Base-by-base conservation (phyloP, 495 filamentous ascomycete species). In the Antarctomyces pellizariae region DNA sequence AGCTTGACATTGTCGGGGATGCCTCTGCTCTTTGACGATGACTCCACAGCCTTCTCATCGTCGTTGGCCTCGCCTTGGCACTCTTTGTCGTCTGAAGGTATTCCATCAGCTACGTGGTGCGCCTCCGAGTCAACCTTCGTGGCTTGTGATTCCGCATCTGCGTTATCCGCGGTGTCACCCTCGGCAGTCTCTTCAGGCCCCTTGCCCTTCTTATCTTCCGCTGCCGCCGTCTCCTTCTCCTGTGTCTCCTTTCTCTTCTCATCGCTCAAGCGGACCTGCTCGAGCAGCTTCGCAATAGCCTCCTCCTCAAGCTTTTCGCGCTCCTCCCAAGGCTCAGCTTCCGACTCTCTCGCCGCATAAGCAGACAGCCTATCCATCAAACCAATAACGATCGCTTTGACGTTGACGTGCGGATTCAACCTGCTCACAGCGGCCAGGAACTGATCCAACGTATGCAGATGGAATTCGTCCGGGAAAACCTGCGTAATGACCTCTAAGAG, bases 391-490 rank as follows among this genome's bases (percentile, higher is more conserved):
- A 97, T 97, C 23, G 78, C 83, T 53, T 95, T 97, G 44, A 95
- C 62, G 38, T 97, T 90, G 34, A 97, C 86, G 47, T 91, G 74
- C 2, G 80, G 86, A 37, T 95, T 90, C 23, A 97, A 60, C 32
- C 82, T 57, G 13, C 84, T 75, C 16, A 89, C 89, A 2, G 83
- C 84, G 14, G 72, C 82, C 16, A 97, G 64, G 37, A 97, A 70
- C 41, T 90, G 73, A 42, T 97, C 89, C 8, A 97, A 62, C 0
- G 86, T 95, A 43, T 95, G 82, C 7, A 97, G 65, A 45, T 97
- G 86, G 44, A 79, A 97, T 47, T 97, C 86, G 52, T 97, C 86
- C 2, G 86, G 89, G 52, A 97, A 97, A 23, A 97, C 86, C 50
- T 97, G 89, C 2, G 89, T 97, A 36, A 97, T 84, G 33, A 97